phyloP scores from a whole-genome alignment of 305 asterid species.

The Lippia alba region DNA sequence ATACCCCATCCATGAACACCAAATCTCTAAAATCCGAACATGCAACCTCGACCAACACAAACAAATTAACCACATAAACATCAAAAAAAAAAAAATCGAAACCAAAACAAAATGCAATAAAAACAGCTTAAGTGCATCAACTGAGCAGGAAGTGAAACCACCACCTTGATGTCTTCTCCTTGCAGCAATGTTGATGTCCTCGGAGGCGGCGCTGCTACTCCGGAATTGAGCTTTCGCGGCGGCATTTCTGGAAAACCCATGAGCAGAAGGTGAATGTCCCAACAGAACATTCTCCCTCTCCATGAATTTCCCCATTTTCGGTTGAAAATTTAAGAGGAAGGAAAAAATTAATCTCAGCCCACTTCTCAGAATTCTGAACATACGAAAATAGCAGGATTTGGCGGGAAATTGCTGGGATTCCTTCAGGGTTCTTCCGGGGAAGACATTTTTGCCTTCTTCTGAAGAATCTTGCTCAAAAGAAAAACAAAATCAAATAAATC shows the following conservation, averaged over 20 bases:
- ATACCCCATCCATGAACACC: neutral
- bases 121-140: slow-evolving; percentile 53
- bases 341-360: neutral
- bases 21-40: neutral
- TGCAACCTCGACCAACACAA: neutral
- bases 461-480: slow-evolving; percentile 3
- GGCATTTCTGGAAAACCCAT: slow-evolving; percentile 24
- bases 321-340: neutral
- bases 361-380: too few relatives aligned
- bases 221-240: slow-evolving; percentile 27
- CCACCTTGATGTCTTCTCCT: slow-evolving; percentile 53
- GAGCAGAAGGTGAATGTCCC: slow-evolving; percentile 34
- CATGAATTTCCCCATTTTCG: slow-evolving; percentile 54
- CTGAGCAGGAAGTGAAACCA: slow-evolving; percentile 66
- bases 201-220: slow-evolving; percentile 38
- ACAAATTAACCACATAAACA: neutral
- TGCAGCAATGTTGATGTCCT: slow-evolving; percentile 46
- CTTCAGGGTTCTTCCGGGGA: neutral
- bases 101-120: neutral
- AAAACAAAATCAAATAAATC: slow-evolving; percentile 14
- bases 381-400: slow-evolving; percentile 37
- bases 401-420: slow-evolving; percentile 43
- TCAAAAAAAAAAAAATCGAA: neutral
- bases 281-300: slow-evolving; percentile 48
- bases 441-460: neutral